phyloP scores from a whole-genome alignment of 2,329 filamentous ascomycete species.

The Ophiostoma sp. region DNA sequence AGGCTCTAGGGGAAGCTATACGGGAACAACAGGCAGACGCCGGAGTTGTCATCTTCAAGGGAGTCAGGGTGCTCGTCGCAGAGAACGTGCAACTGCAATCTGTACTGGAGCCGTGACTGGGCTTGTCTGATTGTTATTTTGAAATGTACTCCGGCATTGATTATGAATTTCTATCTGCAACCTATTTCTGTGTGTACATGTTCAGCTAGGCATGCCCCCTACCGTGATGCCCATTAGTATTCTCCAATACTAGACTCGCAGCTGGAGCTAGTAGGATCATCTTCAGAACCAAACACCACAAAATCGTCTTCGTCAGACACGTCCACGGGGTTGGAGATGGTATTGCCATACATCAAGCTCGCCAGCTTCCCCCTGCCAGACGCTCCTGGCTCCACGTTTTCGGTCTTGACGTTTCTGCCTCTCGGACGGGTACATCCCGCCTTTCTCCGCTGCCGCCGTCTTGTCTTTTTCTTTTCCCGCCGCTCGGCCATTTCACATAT shows the following conservation, averaged over 20 bases:
- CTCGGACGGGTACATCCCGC: no score
- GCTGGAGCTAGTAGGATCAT: background rate
- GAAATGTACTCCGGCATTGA: background rate
- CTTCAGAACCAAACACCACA: background rate
- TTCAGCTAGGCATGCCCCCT: background rate
- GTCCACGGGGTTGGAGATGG: background rate
- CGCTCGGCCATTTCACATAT: background rate
- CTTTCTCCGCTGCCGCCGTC: background rate
- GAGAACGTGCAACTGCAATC: constrained; percentile 6
- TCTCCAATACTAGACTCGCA: background rate
- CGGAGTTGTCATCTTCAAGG: constrained; percentile 5
- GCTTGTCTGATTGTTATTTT: background rate
- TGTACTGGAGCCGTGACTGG: background rate
- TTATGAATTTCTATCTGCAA: background rate
- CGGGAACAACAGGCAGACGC: constrained; percentile 30
- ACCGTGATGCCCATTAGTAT: no score
- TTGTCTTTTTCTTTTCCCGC: background rate
- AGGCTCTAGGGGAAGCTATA: constrained; percentile 31
- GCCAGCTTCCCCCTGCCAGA: no score
- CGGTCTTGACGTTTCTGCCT: no score
- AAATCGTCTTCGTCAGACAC: background rate
- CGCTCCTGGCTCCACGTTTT: background rate
- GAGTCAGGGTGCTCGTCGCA: constrained; percentile 18
- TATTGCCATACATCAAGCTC: background rate
- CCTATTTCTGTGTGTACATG: background rate